Conservation (phyloP, 495 filamentous ascomycete species). For the Pyrenula aspistea region DNA sequence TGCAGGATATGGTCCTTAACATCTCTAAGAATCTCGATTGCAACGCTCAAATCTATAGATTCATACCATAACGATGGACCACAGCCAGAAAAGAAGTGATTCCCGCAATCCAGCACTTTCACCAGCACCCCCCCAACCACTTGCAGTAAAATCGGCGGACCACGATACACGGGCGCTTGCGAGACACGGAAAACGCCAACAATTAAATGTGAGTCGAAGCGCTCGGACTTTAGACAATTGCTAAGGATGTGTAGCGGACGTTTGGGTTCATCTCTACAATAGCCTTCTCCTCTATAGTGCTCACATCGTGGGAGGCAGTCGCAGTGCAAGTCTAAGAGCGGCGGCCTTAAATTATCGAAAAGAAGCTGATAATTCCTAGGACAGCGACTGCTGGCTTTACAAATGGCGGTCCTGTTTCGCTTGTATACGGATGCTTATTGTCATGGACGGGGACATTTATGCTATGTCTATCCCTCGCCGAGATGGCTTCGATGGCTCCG, state of each 20-base stretch:
- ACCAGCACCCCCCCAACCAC: too few relatives aligned
- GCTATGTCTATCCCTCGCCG: slow-evolving; percentile 30
- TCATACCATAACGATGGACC: background rate
- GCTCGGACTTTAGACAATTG: background rate
- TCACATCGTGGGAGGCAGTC: background rate
- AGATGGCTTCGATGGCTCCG: slow-evolving; percentile 34
- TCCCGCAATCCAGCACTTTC: background rate
- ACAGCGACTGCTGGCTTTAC: slow-evolving; percentile 7
- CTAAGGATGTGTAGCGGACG: background rate
- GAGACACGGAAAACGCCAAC: background rate
- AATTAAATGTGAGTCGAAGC: background rate
- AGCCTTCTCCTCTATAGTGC: background rate
- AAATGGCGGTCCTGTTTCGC: slow-evolving; percentile 33
- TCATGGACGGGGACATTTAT: slow-evolving; percentile 33
- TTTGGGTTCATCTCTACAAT: background rate
- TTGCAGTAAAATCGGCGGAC: background rate
- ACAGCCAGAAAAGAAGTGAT: background rate
- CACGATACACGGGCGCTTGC: background rate
- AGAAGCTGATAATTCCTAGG: background rate
- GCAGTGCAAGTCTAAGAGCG: background rate
- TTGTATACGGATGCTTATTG: slow-evolving; percentile 37
- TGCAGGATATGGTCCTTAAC: background rate
- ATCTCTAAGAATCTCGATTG: background rate
- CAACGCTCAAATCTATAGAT: background rate
- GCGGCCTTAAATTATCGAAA: background rate